Percentiles rank a stretch among this genome's conserved stretches.
Conservation (phyloP, 139 green algal species). For the Penium margaritaceum region DNA sequence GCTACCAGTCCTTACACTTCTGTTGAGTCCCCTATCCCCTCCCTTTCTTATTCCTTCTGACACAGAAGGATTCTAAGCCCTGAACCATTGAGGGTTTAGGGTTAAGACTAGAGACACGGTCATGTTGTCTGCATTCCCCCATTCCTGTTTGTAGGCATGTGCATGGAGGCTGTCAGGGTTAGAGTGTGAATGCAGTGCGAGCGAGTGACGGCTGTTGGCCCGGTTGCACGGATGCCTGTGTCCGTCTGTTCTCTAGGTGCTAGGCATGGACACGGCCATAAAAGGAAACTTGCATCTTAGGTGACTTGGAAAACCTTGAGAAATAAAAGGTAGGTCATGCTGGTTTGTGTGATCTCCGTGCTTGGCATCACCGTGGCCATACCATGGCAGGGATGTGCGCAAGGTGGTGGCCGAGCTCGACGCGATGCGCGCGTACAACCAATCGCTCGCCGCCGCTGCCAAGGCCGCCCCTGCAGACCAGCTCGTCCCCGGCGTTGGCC, state of each 20-base stretch:
- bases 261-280: not conserved
- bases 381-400: constrained; percentile 19
- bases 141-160: too few species aligned
- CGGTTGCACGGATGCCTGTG: not conserved
- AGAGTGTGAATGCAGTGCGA: too few species aligned
- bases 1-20: too few species aligned
- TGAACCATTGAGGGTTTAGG: too few species aligned
- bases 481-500: not conserved
- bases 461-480: not conserved
- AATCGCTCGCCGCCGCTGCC: constrained; percentile 42
- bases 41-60: too few species aligned
- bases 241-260: not conserved
- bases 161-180: too few species aligned
- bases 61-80: too few species aligned
- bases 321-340: too few species aligned
- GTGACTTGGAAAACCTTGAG: not conserved
- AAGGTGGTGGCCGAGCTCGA: constrained; percentile 43
- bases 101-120: too few species aligned
- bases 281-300: not conserved
- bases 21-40: too few species aligned
- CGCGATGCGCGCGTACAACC: constrained; percentile 53
- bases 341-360: too few species aligned
- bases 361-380: not conserved
- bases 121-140: too few species aligned
- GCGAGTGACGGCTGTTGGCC: not conserved